phyloP scores from a whole-genome alignment of 208 protist genomes.

The Trypanosoma platydactyli region DNA sequence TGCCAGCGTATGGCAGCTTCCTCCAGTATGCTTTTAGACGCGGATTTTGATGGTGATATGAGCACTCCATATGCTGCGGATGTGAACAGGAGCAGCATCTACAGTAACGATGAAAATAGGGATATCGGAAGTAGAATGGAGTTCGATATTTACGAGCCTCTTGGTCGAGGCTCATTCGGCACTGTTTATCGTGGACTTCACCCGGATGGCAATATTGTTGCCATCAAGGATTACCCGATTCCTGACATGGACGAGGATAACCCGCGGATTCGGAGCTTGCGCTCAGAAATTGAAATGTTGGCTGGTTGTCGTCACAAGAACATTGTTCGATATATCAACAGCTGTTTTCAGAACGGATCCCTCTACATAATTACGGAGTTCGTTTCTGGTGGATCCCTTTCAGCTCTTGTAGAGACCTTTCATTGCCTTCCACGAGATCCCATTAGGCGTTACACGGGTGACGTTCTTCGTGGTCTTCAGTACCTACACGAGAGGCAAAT shows the following conservation, averaged over 20 bases:
- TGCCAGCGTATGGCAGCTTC: background rate
- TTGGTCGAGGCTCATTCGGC: constrained; percentile 26
- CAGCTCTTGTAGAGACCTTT: constrained; percentile 49
- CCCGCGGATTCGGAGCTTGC: constrained; percentile 29
- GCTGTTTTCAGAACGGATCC: constrained; percentile 37
- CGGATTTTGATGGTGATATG: background rate
- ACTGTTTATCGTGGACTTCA: constrained; percentile 30
- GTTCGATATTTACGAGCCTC: constrained; percentile 28
- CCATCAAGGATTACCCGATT: constrained; percentile 48
- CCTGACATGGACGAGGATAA: constrained; percentile 20
- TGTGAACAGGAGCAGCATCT: background rate
- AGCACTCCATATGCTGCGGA: background rate
- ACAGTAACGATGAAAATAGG: background rate
- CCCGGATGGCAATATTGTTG: constrained; percentile 50
- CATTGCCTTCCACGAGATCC: constrained; percentile 38
- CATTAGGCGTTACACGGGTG: constrained; percentile 46
- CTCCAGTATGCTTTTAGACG: background rate
- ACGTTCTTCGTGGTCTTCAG: constrained; percentile 59
- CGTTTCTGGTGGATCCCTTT: constrained; percentile 64
- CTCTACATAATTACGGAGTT: constrained; percentile 73
- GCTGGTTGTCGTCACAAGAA: constrained; percentile 52
- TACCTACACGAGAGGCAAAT: constrained; percentile 68
- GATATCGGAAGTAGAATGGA: background rate
- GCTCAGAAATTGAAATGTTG: constrained; percentile 61
- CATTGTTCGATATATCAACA: constrained; percentile 62